Conservation (phyloP, 1,284 basidiomycete species). For the Cerioporus squamosus region DNA sequence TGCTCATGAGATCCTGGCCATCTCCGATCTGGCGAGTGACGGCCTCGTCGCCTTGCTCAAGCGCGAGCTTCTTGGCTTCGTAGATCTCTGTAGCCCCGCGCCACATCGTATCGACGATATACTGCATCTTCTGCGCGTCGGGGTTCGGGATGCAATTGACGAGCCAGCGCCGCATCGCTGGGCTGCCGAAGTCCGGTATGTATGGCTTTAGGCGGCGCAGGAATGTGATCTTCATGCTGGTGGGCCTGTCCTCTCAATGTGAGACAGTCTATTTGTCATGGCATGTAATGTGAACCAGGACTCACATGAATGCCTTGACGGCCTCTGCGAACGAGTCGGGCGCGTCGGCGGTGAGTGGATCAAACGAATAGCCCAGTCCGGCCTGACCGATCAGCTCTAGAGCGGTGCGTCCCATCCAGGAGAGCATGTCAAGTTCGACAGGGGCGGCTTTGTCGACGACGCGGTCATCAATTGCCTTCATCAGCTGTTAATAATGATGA, state of each 20-base stretch:
- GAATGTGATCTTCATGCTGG: neutral
- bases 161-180: slow-evolving; percentile 18
- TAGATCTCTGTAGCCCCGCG: slow-evolving; percentile 20
- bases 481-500: slow-evolving; percentile 13
- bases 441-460: slow-evolving; percentile 5
- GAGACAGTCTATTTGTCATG: too few species aligned
- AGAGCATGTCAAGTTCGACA: slow-evolving; percentile 35
- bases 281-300: too few species aligned
- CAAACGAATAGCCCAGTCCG: slow-evolving; percentile 41
- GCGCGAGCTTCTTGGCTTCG: slow-evolving; percentile 27
- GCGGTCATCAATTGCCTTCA: slow-evolving; percentile 20
- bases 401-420: slow-evolving; percentile 39
- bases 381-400: slow-evolving; percentile 43
- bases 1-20: slow-evolving; percentile 37
- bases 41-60: slow-evolving; percentile 32
- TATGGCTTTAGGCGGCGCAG: slow-evolving; percentile 10
- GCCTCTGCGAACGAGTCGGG: slow-evolving; percentile 24
- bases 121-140: slow-evolving; percentile 15
- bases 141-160: slow-evolving; percentile 21
- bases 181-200: slow-evolving; percentile 4
- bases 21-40: slow-evolving; percentile 32
- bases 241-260: too few species aligned
- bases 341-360: slow-evolving; percentile 30
- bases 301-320: slow-evolving; percentile 2
- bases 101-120: slow-evolving; percentile 25